Evolutionary conservation across 2,329 filamentous ascomycete genomes (phyloP).

Genomic region (Venturia carpophila): DNA sequence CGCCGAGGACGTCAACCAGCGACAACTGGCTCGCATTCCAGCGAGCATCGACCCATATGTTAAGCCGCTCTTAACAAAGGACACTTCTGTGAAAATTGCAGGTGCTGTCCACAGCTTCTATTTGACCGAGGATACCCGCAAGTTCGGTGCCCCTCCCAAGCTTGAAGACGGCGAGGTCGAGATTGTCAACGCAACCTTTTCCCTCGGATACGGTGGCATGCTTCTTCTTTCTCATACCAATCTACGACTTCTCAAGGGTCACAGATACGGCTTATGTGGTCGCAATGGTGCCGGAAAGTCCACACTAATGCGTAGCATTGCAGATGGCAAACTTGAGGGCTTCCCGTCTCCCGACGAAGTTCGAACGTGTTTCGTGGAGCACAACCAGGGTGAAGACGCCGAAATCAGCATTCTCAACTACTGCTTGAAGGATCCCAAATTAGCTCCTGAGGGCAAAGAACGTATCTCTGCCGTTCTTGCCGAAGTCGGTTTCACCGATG

Average conservation of each 20-base stretch:
- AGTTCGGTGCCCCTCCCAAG: conserved; percentile 74
- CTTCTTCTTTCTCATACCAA: conserved; percentile 93
- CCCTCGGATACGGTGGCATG: conserved; percentile 95
- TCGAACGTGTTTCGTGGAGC: conserved; percentile 95
- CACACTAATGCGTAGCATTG: conserved; percentile 96
- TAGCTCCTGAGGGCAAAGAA: conserved; percentile 68
- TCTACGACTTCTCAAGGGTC: conserved; percentile 85
- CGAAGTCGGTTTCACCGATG: conserved; percentile 89
- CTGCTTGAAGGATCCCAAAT: conserved; percentile 78
- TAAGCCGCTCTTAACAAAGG: conserved; percentile 56
- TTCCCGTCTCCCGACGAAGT: conserved; percentile 90
- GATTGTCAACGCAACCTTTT: conserved; percentile 97
- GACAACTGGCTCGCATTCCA: conserved; percentile 66
- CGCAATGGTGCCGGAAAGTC: conserved; percentile 97
- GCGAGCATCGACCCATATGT: conserved; percentile 68
- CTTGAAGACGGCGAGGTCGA: conserved; percentile 89
- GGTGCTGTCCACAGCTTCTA: conserved; percentile 70
- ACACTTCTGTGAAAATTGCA: conserved; percentile 57
- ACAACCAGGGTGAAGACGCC: conserved; percentile 97
- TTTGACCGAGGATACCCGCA: conserved; percentile 76
- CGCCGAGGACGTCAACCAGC: conserved; percentile 77
- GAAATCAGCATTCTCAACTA: conserved; percentile 95
- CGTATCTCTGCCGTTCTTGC: conserved; percentile 76
- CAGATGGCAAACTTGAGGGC: conserved; percentile 90
- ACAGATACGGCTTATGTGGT: conserved; percentile 93